Evolutionary conservation across 2,329 filamentous ascomycete genomes (phyloP).

Genomic region (Cercospora nicotianae): DNA sequence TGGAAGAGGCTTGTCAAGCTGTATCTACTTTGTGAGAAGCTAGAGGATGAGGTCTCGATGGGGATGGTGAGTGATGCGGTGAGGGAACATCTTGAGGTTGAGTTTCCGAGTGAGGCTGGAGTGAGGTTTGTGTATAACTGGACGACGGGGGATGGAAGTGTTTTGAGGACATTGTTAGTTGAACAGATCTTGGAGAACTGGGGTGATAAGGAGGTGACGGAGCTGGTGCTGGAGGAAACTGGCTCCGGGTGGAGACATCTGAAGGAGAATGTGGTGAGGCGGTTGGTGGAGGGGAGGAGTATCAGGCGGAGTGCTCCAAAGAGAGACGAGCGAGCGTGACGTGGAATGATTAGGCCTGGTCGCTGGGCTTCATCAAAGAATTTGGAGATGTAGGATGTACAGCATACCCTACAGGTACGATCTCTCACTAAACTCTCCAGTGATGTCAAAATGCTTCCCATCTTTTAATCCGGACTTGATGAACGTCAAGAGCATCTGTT

Average conservation of each 20-base stretch:
- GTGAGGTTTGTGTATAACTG: not conserved
- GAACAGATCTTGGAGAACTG: not conserved
- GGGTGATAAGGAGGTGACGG: not conserved
- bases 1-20: slow-evolving; percentile 3
- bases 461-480: not conserved
- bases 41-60: not conserved
- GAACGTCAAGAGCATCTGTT: slow-evolving; percentile 1
- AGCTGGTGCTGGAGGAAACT: not conserved
- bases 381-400: not conserved
- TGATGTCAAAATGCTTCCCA: slow-evolving; percentile 3
- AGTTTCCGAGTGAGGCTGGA: slow-evolving; percentile 5
- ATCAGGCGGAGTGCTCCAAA: not conserved
- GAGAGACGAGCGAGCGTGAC: not conserved
- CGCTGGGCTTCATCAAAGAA: too few relatives aligned
- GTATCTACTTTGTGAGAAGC: not conserved
- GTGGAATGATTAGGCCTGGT: too few relatives aligned
- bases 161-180: not conserved
- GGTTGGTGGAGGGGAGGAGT: not conserved
- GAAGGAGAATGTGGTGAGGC: not conserved
- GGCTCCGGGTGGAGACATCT: not conserved
- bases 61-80: not conserved
- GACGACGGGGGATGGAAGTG: not conserved
- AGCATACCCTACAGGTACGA: not conserved
- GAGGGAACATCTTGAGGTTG: slow-evolving; percentile 5
- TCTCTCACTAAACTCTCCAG: not conserved